These are phyloP conservation scores for Globisporangium solare DNA, from an alignment of 352 stramenopile genomes.

Conservation along the genomic window DNA sequence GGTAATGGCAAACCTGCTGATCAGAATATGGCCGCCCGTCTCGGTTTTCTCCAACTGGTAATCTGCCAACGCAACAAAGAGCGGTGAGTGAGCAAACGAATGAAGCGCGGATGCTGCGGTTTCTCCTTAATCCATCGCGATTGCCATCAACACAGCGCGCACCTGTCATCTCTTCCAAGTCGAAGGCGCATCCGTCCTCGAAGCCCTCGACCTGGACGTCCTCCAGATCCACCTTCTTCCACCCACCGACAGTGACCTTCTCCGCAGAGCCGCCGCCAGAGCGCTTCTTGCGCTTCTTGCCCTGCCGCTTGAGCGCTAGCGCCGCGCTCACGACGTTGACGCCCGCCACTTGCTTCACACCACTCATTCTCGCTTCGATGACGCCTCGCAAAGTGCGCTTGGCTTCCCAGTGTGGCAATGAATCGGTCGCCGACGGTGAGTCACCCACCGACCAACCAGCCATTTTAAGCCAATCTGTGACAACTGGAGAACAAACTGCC, in stretches of 20 bases:
- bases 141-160: slow-evolving; percentile 2
- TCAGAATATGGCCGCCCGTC: slow-evolving; percentile 50
- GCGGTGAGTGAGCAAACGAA: neutral
- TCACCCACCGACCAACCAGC: too few species aligned
- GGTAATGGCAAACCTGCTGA: slow-evolving; percentile 22
- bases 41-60: slow-evolving; percentile 59
- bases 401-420: neutral
- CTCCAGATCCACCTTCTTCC: slow-evolving; percentile 68
- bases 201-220: slow-evolving; percentile 79
- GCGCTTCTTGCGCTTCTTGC: slow-evolving; percentile 70
- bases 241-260: slow-evolving; percentile 24
- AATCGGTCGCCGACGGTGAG: too few species aligned
- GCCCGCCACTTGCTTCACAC: slow-evolving; percentile 10
- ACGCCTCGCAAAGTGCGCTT: neutral
- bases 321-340: neutral
- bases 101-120: neutral
- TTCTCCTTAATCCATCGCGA: neutral
- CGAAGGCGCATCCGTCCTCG: slow-evolving; percentile 78
- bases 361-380: slow-evolving; percentile 4
- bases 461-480: slow-evolving; percentile 26
- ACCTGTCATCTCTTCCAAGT: slow-evolving; percentile 82
- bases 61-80: slow-evolving; percentile 17
- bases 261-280: slow-evolving; percentile 1
- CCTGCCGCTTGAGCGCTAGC: slow-evolving; percentile 18
- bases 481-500: slow-evolving; percentile 1